Conservation (phyloP, 441 rosid species). For the Syzygium malaccense region DNA sequence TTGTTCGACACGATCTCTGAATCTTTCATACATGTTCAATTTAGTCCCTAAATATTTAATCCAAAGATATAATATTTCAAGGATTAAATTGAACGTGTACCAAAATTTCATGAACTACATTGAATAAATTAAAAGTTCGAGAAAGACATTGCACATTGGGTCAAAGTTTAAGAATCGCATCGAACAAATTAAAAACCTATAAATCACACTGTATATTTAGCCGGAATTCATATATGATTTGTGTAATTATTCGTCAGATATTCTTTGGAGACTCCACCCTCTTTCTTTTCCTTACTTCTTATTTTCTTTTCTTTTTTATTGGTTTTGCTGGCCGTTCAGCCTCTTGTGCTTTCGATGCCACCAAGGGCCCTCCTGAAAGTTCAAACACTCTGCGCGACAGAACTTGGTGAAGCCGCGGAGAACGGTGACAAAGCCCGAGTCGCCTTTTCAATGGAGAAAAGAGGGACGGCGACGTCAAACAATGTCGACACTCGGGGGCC, state of each 20-base stretch:
- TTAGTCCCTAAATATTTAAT: no score
- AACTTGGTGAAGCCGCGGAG: background rate
- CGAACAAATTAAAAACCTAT: accelerated
- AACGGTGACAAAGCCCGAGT: background rate
- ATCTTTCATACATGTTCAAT: no score
- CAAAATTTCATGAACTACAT: accelerated
- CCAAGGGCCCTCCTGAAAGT: background rate
- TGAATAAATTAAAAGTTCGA: accelerated
- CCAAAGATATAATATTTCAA: no score
- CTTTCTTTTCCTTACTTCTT: background rate
- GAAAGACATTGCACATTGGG: accelerated
- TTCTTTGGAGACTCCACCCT: background rate
- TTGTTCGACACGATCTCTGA: accelerated
- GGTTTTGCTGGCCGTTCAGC: background rate
- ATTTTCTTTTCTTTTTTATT: background rate
- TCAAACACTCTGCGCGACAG: background rate
- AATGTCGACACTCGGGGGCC: background rate
- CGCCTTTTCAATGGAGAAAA: background rate
- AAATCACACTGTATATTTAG: background rate
- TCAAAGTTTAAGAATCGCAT: accelerated
- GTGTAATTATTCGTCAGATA: background rate
- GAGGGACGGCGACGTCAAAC: background rate
- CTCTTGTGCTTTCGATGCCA: background rate
- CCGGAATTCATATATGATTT: no score
- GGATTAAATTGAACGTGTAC: no score